Evolutionary conservation across 164 flowering plant species (phyloP), one percentile per base, ranked within the genome.

Genomic region (Hamamelis virginiana): DNA sequence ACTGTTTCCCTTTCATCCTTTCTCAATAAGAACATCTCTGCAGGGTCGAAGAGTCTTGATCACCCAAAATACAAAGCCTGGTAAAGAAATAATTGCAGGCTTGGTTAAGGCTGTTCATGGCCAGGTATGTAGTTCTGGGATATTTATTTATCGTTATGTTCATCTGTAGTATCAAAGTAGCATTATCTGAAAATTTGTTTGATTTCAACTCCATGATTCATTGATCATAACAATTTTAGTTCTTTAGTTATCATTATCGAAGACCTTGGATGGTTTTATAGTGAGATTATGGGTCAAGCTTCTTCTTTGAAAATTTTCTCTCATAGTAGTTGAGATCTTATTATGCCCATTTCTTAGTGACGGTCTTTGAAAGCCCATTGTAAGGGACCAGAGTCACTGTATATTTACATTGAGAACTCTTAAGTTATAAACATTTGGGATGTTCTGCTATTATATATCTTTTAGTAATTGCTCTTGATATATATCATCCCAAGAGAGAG

Each of bases 51-150:
- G 80, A 74, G 96, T 95, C 4, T 76, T 90, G 28, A 69, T 95
- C 65, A 95, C 98, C 5, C 89, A 84, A 69, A 91, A 81, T 80
- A 79, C 85, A 59, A 91, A 90, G 65, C 99, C 99, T 26, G 76
- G 87, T 72, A 85, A 79, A 84, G 92, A 89, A 48, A 75, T 86
- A 71, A 70, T 95, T 22, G 78, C 84, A 53, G 64, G 78, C 75
- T 78, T 95, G 84, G 95, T 92, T 16, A 89, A 75, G 74, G 92
- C 93, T 62, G 94, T 90, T 69, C 81, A 77, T 55, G 99, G 99
- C 62, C 83, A 83, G 95, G 99, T 92, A 81, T 55, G 75, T 59
- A 27, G 9, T 65, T 21, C 33, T 65, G 22, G 25, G 18, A 27
- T 33, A 18, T 8, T 22, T 69, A 33, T 46, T 15, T 19, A 52